Percentiles rank a stretch among this genome's conserved stretches.
phyloP scores from a whole-genome alignment of 495 filamentous ascomycete genomes.

The Neurospora sp. region DNA sequence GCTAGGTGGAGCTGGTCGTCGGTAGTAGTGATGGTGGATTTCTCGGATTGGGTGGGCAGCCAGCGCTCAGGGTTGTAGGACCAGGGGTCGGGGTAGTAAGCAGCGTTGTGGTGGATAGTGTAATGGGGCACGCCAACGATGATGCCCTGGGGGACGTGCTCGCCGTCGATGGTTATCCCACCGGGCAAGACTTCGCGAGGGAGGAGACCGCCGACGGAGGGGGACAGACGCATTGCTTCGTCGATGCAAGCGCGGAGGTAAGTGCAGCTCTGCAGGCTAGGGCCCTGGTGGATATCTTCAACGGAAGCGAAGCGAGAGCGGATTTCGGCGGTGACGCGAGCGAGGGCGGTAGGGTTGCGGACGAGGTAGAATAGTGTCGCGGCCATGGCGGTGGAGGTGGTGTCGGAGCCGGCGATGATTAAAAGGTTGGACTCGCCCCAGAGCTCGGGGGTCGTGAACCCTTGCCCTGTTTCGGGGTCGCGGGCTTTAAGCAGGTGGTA shows the following conservation, averaged over 20 bases:
- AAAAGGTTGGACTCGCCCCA: constrained; percentile 64
- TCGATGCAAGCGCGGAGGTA: constrained; percentile 57
- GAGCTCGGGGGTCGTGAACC: constrained; percentile 55
- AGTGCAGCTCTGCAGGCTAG: constrained; percentile 44
- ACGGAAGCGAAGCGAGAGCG: constrained; percentile 36
- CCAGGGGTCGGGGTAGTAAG: constrained; percentile 44
- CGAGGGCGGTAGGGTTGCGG: constrained; percentile 42
- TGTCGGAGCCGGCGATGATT: constrained; percentile 52
- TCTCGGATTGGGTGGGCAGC: constrained; percentile 8
- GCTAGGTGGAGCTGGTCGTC: constrained; percentile 13
- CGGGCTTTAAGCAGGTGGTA: constrained; percentile 46
- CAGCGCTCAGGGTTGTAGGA: constrained; percentile 46
- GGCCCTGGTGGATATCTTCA: constrained; percentile 42
- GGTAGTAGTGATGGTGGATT: no score
- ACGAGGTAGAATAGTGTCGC: constrained; percentile 58
- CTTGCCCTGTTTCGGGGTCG: constrained; percentile 53
- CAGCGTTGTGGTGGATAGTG: constrained; percentile 44
- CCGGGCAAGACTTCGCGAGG: constrained; percentile 54
- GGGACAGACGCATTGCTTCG: constrained; percentile 61
- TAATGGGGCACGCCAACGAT: constrained; percentile 47
- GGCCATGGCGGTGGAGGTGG: constrained; percentile 53
- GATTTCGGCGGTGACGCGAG: constrained; percentile 39
- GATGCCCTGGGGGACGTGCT: constrained; percentile 41
- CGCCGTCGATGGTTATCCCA: constrained; percentile 46
- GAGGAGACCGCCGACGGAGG: constrained; percentile 50